phyloP scores from a whole-genome alignment of 371 early-diverging fungal genomes.

The Mortierella sp. region DNA sequence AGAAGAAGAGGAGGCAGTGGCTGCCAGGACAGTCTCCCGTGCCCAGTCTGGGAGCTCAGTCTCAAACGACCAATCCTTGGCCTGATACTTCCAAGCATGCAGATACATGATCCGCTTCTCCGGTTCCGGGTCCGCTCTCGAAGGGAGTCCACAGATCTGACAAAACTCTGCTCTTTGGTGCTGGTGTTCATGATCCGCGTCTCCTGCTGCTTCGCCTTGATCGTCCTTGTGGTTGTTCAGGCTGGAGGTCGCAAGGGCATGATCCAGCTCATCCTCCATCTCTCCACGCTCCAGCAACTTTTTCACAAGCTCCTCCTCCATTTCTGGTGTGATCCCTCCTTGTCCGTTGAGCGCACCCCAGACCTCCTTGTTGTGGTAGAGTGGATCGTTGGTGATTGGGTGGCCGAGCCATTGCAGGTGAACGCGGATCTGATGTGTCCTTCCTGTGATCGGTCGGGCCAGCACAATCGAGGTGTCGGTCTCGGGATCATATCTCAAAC shows the following conservation, averaged over 20 bases:
- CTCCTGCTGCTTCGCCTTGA: not conserved
- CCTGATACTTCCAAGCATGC: constrained; percentile 85
- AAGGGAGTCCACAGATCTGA: constrained; percentile 33
- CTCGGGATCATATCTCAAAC: constrained; percentile 70
- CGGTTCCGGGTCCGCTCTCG: constrained; percentile 72
- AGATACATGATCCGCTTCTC: constrained; percentile 85
- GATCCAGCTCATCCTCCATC: constrained; percentile 46
- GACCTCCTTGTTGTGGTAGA: constrained; percentile 80
- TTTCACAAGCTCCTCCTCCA: constrained; percentile 42
- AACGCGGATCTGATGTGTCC: constrained; percentile 99
- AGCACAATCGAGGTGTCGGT: constrained; percentile 43
- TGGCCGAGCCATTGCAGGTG: constrained; percentile 96
- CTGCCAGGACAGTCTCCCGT: constrained; percentile 31
- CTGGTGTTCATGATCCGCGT: not conserved
- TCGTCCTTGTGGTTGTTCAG: not conserved
- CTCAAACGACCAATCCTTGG: constrained; percentile 79
- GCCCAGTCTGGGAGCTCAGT: constrained; percentile 89
- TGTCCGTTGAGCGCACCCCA: constrained; percentile 78
- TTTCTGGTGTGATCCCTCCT: constrained; percentile 60
- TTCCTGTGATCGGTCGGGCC: constrained; percentile 92
- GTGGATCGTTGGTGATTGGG: constrained; percentile 98
- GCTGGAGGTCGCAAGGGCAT: constrained; percentile 31
- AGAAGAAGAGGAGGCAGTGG: not conserved
- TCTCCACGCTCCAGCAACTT: constrained; percentile 43
- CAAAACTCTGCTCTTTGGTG: constrained; percentile 47